Percentiles rank a stretch among this genome's conserved stretches.
These are phyloP conservation scores for Plantago major DNA, from an alignment of 257 asterid genomes.

Conservation along the genomic window DNA sequence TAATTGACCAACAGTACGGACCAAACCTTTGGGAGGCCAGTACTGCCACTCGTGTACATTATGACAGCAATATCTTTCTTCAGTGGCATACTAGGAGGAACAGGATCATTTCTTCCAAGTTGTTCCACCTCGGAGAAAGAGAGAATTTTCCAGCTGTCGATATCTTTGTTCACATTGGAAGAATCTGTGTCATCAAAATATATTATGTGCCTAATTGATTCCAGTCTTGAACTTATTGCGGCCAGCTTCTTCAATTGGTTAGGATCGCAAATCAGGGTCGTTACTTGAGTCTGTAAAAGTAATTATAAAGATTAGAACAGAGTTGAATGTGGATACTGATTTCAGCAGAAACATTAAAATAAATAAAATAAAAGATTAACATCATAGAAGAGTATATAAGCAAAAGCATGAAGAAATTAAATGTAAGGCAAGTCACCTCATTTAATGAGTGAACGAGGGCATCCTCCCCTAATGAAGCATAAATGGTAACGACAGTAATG, in stretches of 20 bases:
- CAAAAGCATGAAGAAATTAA: conserved; percentile 1
- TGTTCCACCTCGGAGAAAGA: conserved; percentile 74
- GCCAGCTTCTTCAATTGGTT: conserved; percentile 73
- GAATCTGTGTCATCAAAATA: conserved; percentile 62
- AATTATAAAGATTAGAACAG: conserved; percentile 7
- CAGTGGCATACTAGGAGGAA: conserved; percentile 53
- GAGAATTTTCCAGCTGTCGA: conserved; percentile 46
- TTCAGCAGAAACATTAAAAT: not conserved
- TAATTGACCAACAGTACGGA: conserved; percentile 6
- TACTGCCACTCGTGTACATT: conserved; percentile 98
- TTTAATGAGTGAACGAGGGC: conserved; percentile 79
- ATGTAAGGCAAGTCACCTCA: conserved; percentile 44
- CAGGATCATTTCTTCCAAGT: conserved; percentile 57
- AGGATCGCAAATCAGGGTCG: conserved; percentile 79
- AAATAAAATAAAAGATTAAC: not conserved
- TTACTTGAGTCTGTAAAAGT: conserved; percentile 68
- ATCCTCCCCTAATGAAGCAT: conserved; percentile 86
- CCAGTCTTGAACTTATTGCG: conserved; percentile 56
- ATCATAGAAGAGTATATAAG: conserved; percentile 3
- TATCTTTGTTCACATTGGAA: conserved; percentile 30
- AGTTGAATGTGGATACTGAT: conserved; percentile 13
- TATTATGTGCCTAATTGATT: conserved; percentile 50
- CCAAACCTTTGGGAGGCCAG: conserved; percentile 87
- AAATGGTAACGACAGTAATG: conserved; percentile 78
- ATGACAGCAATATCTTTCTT: conserved; percentile 83